Percentiles rank a stretch among this genome's conserved stretches.
These are phyloP conservation scores for Withania somnifera DNA, from an alignment of 305 asterid genomes.

Conservation along the genomic window DNA sequence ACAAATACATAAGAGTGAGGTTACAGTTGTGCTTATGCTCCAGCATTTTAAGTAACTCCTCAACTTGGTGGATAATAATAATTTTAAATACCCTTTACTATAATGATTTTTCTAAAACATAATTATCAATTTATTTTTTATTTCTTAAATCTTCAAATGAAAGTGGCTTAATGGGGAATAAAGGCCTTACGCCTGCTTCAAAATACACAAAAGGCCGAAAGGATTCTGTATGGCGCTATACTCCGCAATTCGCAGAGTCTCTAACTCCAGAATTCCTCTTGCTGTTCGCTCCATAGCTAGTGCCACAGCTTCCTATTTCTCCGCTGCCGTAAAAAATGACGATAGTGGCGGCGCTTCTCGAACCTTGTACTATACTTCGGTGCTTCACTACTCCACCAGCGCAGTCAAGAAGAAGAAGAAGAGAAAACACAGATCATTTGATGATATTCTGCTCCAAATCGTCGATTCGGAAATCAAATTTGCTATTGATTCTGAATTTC, in stretches of 20 bases:
- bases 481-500: slow-evolving; percentile 6
- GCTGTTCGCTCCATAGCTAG: neutral
- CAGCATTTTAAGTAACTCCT: too few relatives aligned
- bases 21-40: too few relatives aligned
- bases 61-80: too few relatives aligned
- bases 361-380: neutral
- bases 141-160: too few relatives aligned
- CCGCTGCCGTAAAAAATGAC: neutral
- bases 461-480: slow-evolving; percentile 12
- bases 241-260: slow-evolving; percentile 4
- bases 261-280: neutral
- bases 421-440: neutral
- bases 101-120: too few relatives aligned
- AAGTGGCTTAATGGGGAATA: too few relatives aligned
- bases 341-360: neutral
- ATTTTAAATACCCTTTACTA: too few relatives aligned
- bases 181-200: neutral
- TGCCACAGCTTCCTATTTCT: neutral
- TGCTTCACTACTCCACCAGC: neutral
- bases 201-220: neutral
- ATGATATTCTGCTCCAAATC: slow-evolving; percentile 2
- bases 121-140: too few relatives aligned
- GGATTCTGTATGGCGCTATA: neutral
- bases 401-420: slow-evolving; percentile 1
- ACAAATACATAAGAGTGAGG: too few relatives aligned